Conservation (phyloP, 495 filamentous ascomycete species). For the Penicillium herquei region DNA sequence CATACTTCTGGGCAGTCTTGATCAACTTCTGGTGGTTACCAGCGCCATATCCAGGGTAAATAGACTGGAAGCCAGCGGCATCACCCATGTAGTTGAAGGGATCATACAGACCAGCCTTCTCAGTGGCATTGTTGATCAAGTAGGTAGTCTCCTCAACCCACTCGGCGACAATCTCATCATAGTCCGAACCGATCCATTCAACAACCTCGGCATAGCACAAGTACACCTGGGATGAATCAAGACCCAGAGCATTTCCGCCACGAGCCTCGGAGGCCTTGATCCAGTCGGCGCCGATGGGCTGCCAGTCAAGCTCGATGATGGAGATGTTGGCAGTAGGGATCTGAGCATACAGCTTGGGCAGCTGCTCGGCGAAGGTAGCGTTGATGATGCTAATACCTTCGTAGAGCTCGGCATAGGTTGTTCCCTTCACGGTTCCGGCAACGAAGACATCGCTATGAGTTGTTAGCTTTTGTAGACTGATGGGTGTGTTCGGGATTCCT, state of each 20-base stretch:
- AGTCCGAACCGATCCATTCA: conserved; percentile 34
- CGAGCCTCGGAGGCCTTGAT: conserved; percentile 29
- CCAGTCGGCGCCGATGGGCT: conserved; percentile 46
- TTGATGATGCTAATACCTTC: conserved; percentile 37
- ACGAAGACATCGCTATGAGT: conserved; percentile 33
- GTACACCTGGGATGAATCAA: conserved; percentile 33
- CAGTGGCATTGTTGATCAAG: conserved; percentile 33
- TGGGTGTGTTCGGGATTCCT: background rate
- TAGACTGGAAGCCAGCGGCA: conserved; percentile 31
- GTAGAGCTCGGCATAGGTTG: conserved; percentile 26
- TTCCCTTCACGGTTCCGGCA: conserved; percentile 35
- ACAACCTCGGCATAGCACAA: conserved; percentile 40
- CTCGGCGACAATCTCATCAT: conserved; percentile 28
- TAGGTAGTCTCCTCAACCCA: conserved; percentile 37
- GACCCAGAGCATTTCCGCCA: conserved; percentile 44
- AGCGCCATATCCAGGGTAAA: conserved; percentile 47
- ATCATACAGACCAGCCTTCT: conserved; percentile 31
- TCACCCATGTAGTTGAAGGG: conserved; percentile 37
- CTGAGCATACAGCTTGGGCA: conserved; percentile 30
- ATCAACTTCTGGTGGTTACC: conserved; percentile 38
- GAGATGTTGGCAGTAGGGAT: conserved; percentile 32
- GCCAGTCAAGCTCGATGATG: conserved; percentile 41
- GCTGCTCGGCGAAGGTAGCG: conserved; percentile 34
- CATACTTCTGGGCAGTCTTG: conserved; percentile 43
- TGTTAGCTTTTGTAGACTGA: conserved; percentile 5